A percentile compares a stretch with the other conserved stretches of the same genome.
These are phyloP conservation scores for Canna indica DNA, from an alignment of 176 grass and related monocot genomes.

Conservation along the genomic window DNA sequence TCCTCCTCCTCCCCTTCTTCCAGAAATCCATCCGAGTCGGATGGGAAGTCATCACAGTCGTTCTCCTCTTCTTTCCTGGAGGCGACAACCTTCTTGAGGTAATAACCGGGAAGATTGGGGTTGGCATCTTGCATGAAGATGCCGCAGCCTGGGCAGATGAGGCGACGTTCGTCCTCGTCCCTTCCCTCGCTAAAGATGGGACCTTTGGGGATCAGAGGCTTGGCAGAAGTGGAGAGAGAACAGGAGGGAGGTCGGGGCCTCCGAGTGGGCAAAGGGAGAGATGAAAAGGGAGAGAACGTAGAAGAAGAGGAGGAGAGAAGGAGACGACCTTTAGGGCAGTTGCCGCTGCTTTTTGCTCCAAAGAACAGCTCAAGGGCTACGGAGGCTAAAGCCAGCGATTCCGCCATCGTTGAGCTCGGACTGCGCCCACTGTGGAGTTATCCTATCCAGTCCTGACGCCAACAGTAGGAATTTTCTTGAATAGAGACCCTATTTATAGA, in stretches of 20 bases:
- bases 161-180: constrained; percentile 33
- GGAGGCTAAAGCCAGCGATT: constrained; percentile 13
- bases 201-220: constrained; percentile 6
- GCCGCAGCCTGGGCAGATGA: constrained; percentile 64
- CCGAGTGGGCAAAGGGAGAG: constrained; percentile 10
- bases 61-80: constrained; percentile 6
- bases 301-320: constrained; percentile 13
- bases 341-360: not conserved
- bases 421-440: not conserved
- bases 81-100: constrained; percentile 40
- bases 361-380: not conserved
- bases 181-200: constrained; percentile 33
- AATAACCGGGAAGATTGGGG: constrained; percentile 71
- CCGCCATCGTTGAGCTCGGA: constrained; percentile 19
- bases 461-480: not conserved
- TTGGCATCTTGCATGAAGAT: constrained; percentile 87
- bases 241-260: constrained; percentile 3
- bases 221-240: constrained; percentile 19
- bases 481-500: too few relatives aligned
- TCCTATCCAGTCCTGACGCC: not conserved
- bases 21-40: constrained; percentile 36
- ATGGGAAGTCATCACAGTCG: constrained; percentile 14
- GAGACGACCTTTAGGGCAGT: not conserved
- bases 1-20: constrained; percentile 26
- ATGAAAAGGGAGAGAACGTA: not conserved